These are phyloP conservation scores for Erysimum cheiri DNA, from an alignment of 441 rosid species.

Conservation along the genomic window DNA sequence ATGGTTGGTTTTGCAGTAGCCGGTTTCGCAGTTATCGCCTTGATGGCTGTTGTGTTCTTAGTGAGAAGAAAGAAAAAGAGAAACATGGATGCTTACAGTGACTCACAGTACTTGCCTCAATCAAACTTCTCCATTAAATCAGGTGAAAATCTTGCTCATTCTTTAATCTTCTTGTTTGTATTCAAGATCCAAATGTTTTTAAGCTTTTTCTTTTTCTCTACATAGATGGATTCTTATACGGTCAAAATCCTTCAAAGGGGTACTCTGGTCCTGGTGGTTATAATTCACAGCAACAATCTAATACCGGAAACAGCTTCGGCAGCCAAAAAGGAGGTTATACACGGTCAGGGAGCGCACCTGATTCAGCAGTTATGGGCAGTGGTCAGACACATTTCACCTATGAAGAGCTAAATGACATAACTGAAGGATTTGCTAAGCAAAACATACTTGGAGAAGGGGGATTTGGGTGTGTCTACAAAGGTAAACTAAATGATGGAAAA, in stretches of 20 bases:
- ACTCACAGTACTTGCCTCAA: slow-evolving; percentile 58
- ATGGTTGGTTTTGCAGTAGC: slow-evolving; percentile 51
- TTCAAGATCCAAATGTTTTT: not conserved
- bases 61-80: slow-evolving; percentile 52
- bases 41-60: slow-evolving; percentile 48
- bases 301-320: slow-evolving; percentile 56
- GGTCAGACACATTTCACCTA: slow-evolving; percentile 62
- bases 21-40: slow-evolving; percentile 52
- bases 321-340: slow-evolving; percentile 49
- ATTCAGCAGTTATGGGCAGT: slow-evolving; percentile 54
- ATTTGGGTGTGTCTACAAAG: slow-evolving; percentile 82
- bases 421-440: slow-evolving; percentile 66
- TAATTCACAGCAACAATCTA: slow-evolving; percentile 40
- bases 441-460: slow-evolving; percentile 90
- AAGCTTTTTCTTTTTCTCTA: not conserved
- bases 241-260: slow-evolving; percentile 47
- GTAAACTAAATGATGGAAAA: slow-evolving; percentile 59
- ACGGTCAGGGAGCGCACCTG: slow-evolving; percentile 46
- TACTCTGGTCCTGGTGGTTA: slow-evolving; percentile 51
- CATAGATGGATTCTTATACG: slow-evolving; percentile 58
- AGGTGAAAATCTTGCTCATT: slow-evolving; percentile 45
- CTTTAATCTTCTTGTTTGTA: slow-evolving; percentile 1
- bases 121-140: slow-evolving; percentile 50
- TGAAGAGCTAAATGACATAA: slow-evolving; percentile 79
- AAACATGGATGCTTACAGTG: slow-evolving; percentile 39